Base-by-base conservation (phyloP, 176 grass and related monocot species). In the Pharus latifolius region DNA sequence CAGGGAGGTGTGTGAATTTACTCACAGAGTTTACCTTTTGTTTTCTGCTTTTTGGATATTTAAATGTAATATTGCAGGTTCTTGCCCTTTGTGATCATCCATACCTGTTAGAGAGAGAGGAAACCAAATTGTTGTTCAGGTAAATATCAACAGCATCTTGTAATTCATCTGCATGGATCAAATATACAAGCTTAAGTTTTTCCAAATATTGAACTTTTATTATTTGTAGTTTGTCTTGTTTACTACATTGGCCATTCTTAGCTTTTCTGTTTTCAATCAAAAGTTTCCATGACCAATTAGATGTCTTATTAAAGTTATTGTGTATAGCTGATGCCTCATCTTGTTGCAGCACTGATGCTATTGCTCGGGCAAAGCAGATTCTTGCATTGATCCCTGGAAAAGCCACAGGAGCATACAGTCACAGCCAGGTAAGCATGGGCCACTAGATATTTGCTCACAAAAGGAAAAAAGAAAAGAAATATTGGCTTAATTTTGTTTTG, bases 361-460 rank as follows among this genome's bases (percentile, higher is more conserved):
- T 90, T 76, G 80, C 89, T 77, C 85, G 94, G 84, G 94, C 94
- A 63, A 29, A 85, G 35, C 31, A 85, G 32, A 82, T 97, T 69
- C 73, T 97, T 56, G 76, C 72, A 44, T 20, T 0, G 43, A 97
- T 97, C 73, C 94, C 94, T 59, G 94, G 86, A 69, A 85, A 77
- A 75, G 94, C 94, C 63, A 97, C 94, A 52, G 94, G 94, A 40
- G 94, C 94, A 73, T 97, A 97, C 63, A 97, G 94, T 47, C 94
- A 92, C 78, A 92, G 94, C 55, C 89, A 97, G 83, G 94, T 97
- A 85, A 73, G 44, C 73, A 56, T 61, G 22, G 16, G 29, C 63
- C 0, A 16, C 17, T 25, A 67, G 13, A 44, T 60, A 82, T 63
- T 89, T 89, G 56, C 49, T 67, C 29, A 15, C 5, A 70, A 12